phyloP scores from a whole-genome alignment of 805 yeast genomes.

The Metschnikowia drakensbergensis region DNA sequence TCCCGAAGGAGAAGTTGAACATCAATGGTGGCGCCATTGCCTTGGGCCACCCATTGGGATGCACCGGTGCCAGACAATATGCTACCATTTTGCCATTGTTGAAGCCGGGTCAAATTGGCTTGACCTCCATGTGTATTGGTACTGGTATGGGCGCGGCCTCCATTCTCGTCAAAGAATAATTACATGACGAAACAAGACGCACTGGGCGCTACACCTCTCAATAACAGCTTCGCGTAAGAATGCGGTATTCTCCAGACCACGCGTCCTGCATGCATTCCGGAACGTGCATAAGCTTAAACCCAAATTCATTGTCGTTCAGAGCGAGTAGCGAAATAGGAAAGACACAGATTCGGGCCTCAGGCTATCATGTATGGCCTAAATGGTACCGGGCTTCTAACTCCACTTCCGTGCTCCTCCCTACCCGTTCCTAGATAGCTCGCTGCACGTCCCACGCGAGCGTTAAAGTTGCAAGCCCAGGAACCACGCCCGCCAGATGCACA shows the following conservation, averaged over 20 bases:
- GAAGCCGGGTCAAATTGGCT: constrained; percentile 76
- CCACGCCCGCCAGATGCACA: background rate
- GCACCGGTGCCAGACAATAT: constrained; percentile 80
- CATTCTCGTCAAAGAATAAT: constrained; percentile 71
- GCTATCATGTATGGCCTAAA: too few relatives aligned
- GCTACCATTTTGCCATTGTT: constrained; percentile 85
- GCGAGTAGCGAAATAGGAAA: too few relatives aligned
- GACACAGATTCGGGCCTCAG: too few relatives aligned
- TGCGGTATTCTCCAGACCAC: too few relatives aligned
- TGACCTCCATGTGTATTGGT: constrained; percentile 95
- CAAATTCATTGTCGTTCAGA: too few relatives aligned
- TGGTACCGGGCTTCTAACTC: background rate
- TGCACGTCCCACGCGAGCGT: background rate
- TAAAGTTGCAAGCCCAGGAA: background rate
- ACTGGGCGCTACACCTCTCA: too few relatives aligned
- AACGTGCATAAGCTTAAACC: too few relatives aligned
- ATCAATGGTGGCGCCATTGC: constrained; percentile 98
- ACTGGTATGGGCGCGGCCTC: constrained; percentile 99
- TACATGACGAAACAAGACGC: background rate
- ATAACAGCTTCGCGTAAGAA: too few relatives aligned
- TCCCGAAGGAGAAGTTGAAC: constrained; percentile 50
- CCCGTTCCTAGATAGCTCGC: too few relatives aligned
- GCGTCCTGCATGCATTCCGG: too few relatives aligned
- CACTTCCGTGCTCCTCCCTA: too few relatives aligned
- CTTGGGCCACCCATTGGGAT: constrained; percentile 78